These are phyloP conservation scores for Rhodamnia rubescens DNA, from an alignment of 345 rosid species.

Conservation along the genomic window DNA sequence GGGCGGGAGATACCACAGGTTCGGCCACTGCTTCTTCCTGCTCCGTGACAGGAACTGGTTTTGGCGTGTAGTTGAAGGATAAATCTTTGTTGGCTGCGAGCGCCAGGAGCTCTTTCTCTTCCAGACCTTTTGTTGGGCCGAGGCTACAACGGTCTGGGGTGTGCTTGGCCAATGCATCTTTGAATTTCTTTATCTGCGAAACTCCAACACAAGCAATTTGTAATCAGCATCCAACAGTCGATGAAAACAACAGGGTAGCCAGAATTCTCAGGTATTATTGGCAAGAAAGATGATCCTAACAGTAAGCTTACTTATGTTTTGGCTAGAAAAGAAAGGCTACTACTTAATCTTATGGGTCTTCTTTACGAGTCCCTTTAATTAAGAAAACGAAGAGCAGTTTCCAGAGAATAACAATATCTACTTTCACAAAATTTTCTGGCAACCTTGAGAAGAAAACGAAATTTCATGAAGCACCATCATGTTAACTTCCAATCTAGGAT, in stretches of 20 bases:
- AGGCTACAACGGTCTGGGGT: constrained; percentile 71
- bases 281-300: not conserved
- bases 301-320: not conserved
- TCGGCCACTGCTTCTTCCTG: constrained; percentile 7
- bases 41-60: constrained; percentile 16
- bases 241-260: not conserved
- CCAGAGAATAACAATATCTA: not conserved
- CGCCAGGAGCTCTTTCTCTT: constrained; percentile 84
- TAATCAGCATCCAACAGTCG: not conserved
- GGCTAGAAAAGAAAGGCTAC: not conserved
- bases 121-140: constrained; percentile 69
- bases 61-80: constrained; percentile 54
- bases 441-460: not conserved
- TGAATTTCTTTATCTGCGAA: constrained; percentile 80
- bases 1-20: not conserved
- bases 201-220: not conserved
- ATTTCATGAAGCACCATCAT: not conserved
- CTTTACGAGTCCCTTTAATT: not conserved
- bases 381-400: not conserved
- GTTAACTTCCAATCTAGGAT: not conserved
- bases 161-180: constrained; percentile 84
- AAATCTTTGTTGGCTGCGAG: constrained; percentile 81
- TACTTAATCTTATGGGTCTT: not conserved
- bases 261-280: not conserved
- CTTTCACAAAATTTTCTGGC: not conserved